phyloP scores from a whole-genome alignment of 306 rosid species.

The Dicorynia guianensis region DNA sequence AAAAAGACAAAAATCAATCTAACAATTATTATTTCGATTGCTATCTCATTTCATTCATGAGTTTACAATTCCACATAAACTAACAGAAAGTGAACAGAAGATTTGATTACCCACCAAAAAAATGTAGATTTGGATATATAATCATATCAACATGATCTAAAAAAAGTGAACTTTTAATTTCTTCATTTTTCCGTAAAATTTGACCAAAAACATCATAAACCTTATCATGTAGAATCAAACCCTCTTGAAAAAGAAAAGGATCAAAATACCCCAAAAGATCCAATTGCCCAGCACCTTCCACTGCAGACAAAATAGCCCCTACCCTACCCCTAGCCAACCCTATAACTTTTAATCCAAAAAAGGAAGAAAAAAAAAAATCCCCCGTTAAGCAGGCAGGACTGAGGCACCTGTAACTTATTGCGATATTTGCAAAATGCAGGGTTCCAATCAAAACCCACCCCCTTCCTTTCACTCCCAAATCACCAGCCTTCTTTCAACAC shows the following conservation, averaged over 20 bases:
- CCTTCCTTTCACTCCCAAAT: conserved; percentile 59
- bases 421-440: conserved; percentile 86
- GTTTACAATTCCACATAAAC: neutral
- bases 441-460: conserved; percentile 70
- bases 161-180: conserved; percentile 53
- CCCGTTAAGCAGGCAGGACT: conserved; percentile 58
- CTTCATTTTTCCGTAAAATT: conserved; percentile 57
- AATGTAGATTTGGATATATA: neutral
- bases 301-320: conserved; percentile 75
- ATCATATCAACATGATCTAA: conserved; percentile 45
- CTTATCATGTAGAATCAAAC: conserved; percentile 73
- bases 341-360: conserved; percentile 55
- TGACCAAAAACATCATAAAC: conserved; percentile 64
- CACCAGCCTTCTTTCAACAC: conserved; percentile 57
- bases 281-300: conserved; percentile 69
- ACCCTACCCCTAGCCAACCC: conserved; percentile 54
- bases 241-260: conserved; percentile 59
- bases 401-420: conserved; percentile 79
- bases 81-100: conserved; percentile 3
- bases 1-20: no score
- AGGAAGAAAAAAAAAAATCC: conserved; percentile 4
- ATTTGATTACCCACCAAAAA: neutral
- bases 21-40: no score
- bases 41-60: conserved; percentile 16
- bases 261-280: conserved; percentile 81